Evolutionary conservation across 495 filamentous ascomycete species (phyloP).

Genomic region (Jackrogersella minutella): DNA sequence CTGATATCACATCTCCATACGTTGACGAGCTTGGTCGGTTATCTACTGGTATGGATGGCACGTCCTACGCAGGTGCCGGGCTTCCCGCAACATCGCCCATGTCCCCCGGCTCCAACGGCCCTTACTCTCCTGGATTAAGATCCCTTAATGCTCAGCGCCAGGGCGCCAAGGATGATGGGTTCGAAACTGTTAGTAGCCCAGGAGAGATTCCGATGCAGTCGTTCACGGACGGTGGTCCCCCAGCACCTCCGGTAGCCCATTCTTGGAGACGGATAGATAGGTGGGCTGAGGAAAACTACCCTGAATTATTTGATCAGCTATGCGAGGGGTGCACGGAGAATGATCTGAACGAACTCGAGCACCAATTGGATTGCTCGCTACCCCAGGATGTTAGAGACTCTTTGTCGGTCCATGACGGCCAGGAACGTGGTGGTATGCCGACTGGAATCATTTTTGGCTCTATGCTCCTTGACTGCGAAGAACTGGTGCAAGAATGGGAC

Average conservation of each 20-base stretch:
- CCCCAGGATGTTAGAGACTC: slow-evolving; percentile 95
- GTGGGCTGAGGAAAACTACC: slow-evolving; percentile 95
- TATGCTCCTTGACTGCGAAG: slow-evolving; percentile 98
- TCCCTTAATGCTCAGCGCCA: slow-evolving; percentile 68
- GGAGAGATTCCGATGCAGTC: slow-evolving; percentile 97
- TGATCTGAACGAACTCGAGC: slow-evolving; percentile 96
- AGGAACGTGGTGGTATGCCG: slow-evolving; percentile 89
- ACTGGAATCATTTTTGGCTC: slow-evolving; percentile 91
- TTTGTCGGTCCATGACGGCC: slow-evolving; percentile 88
- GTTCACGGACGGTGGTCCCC: slow-evolving; percentile 89
- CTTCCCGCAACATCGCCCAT: slow-evolving; percentile 64
- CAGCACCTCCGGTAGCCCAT: slow-evolving; percentile 84
- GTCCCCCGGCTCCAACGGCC: slow-evolving; percentile 68
- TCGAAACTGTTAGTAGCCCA: slow-evolving; percentile 68
- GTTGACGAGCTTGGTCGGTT: slow-evolving; percentile 68
- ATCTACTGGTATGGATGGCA: slow-evolving; percentile 61
- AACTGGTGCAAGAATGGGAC: slow-evolving; percentile 97
- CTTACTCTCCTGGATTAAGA: slow-evolving; percentile 92
- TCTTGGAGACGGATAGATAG: slow-evolving; percentile 93
- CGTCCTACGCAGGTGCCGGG: slow-evolving; percentile 51
- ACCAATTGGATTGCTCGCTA: slow-evolving; percentile 92
- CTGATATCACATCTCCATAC: slow-evolving; percentile 77
- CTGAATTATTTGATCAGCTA: slow-evolving; percentile 91
- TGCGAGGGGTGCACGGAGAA: slow-evolving; percentile 91
- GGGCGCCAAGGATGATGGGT: slow-evolving; percentile 66